These are phyloP conservation scores for Mycena filopes DNA, from an alignment of 768 basidiomycete genomes.

Conservation along the genomic window DNA sequence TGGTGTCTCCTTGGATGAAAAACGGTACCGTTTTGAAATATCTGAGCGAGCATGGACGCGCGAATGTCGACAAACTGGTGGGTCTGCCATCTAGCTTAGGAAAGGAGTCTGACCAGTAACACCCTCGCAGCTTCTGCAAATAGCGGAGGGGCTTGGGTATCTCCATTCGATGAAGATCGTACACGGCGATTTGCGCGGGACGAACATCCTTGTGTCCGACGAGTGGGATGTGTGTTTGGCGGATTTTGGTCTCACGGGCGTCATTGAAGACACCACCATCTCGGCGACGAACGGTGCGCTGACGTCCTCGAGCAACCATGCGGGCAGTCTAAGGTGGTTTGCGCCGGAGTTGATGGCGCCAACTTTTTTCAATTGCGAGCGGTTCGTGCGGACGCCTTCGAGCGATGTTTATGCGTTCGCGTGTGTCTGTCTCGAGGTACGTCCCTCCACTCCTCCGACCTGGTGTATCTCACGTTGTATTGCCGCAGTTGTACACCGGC, in stretches of 20 bases:
- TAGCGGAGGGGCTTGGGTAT: constrained; percentile 5
- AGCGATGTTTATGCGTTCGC: constrained; percentile 4
- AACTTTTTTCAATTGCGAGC: not conserved
- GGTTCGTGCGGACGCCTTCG: not conserved
- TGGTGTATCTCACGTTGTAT: no score
- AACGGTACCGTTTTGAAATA: constrained; percentile 15
- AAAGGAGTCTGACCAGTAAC: no score
- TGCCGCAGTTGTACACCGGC: not conserved
- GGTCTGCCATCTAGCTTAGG: not conserved
- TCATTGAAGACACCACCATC: not conserved
- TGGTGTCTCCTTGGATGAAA: constrained; percentile 22
- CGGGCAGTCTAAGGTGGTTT: not conserved
- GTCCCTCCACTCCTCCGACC: not conserved
- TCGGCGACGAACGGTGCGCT: not conserved
- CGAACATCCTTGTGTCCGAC: constrained; percentile 1
- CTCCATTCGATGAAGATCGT: constrained; percentile 7
- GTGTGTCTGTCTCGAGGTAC: constrained; percentile 2
- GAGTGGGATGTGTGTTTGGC: constrained; percentile 8
- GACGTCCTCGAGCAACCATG: not conserved
- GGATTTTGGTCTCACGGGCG: constrained; percentile 2
- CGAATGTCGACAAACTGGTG: constrained; percentile 5
- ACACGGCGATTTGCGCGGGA: constrained; percentile 14
- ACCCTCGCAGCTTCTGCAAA: not conserved
- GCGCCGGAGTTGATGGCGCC: constrained; percentile 3
- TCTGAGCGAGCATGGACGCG: constrained; percentile 2